phyloP scores from a whole-genome alignment of 2,329 filamentous ascomycete species.

The Cryphonectria japonica region DNA sequence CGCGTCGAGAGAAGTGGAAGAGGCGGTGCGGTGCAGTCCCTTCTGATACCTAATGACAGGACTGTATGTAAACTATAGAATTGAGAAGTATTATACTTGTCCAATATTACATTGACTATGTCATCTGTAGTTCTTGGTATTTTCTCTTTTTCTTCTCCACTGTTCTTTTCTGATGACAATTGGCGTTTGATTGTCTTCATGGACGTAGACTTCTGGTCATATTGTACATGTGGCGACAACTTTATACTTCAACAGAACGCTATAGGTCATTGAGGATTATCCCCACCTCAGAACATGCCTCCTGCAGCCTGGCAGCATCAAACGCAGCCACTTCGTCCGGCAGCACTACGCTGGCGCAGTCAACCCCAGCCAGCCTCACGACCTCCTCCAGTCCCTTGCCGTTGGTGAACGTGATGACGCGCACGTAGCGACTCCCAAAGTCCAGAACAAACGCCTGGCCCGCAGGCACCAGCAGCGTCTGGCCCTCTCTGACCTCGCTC shows the following conservation, averaged over 20 bases:
- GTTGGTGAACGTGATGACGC: slow-evolving; percentile 52
- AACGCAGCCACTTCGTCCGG: slow-evolving; percentile 41
- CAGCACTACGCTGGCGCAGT: slow-evolving; percentile 41
- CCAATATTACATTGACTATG: too few species aligned
- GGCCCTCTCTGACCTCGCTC: slow-evolving; percentile 46
- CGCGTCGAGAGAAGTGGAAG: slow-evolving; percentile 57
- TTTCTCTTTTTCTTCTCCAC: too few species aligned
- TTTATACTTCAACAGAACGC: background rate
- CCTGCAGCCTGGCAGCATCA: slow-evolving; percentile 33
- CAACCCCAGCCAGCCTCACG: slow-evolving; percentile 43
- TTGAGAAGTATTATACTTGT: background rate
- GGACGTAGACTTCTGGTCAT: background rate
- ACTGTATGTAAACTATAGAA: background rate
- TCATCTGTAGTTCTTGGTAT: too few species aligned
- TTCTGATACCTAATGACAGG: background rate
- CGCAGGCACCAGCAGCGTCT: slow-evolving; percentile 53
- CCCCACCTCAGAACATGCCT: slow-evolving; percentile 13
- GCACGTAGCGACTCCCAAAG: slow-evolving; percentile 51
- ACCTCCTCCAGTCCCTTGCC: slow-evolving; percentile 54
- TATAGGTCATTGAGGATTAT: slow-evolving; percentile 10
- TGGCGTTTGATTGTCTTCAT: too few species aligned
- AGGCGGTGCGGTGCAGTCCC: slow-evolving; percentile 33
- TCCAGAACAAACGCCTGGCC: slow-evolving; percentile 49
- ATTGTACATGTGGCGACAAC: too few species aligned
- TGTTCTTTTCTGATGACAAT: too few species aligned